Evolutionary conservation across 495 filamentous ascomycete genomes (phyloP), one percentile per base, ranked within the genome.

Genomic region (Penicillium steckii): DNA sequence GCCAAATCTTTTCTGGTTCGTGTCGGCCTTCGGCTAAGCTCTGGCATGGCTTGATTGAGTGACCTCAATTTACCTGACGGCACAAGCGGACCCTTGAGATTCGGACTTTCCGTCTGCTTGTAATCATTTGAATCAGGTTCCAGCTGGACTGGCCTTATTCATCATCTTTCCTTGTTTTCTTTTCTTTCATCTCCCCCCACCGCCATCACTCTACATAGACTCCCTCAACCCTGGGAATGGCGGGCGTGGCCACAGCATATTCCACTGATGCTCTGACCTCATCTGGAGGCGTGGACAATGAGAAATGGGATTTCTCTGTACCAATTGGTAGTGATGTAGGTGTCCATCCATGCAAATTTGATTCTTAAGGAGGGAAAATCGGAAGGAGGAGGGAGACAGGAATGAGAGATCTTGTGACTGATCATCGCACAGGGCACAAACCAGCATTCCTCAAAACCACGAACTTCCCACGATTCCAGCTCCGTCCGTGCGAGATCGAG

Each of bases 241-340:
- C 71, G 65, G 74, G 72, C 44, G 67, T 72, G 29, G 65, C 71
- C 33, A 72, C 74, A 24, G 70, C 68, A 29, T 74, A 70, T 61
- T 65, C 71, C 25, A 47, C 67, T 46, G 72, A 77, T 67, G 64
- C 69, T 57, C 60, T 72, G 69, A 53, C 63, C 48, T 65, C 74
- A 42, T 58, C 72, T 45, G 52, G 61, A 55, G 65, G 43, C 43
- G 60, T 66, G 61, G 70, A 74, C 40, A 62, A 44, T 50, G 55
- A 66, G 42, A 68, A 72, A 57, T 79, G 76, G 76, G 73, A 77
- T 9, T 74, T 68, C 46, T 62, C 76, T 9, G 76, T 79, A 35
- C 76, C 76, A n/a, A 45, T 77, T 23, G 56, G 59, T 33, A 55
- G 56, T 41, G 70, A 73, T 57, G 76, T 79, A 64, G 60, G 69